Evolutionary conservation across 2,329 filamentous ascomycete species (phyloP), one percentile per base, ranked within the genome.

Genomic region (Tolypocladium sp.): DNA sequence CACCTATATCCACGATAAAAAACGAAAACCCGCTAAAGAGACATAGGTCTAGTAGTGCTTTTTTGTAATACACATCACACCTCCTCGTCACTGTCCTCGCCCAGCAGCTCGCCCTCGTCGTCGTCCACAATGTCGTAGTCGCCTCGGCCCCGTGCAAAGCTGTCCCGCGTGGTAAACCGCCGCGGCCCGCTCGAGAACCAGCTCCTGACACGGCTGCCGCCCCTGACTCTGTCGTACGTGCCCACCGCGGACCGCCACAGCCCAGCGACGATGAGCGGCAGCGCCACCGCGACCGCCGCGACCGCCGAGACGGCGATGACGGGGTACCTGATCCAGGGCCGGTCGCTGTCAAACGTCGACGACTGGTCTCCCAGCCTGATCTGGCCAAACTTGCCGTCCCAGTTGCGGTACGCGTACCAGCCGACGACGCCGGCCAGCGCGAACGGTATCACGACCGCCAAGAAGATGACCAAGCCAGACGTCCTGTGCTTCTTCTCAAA

Each of bases 51-150:
- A 52, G 30, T 52, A 33, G 30, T 35, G 15, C 49, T 35, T 20
- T 41, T 41, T 35, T 35, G 49, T 35, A 37, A 37, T 22, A 53
- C 30, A 37, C 51, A 25, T 72, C 63, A 77, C 44, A 88, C 89
- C 62, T 97, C 93, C 69, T 97, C 92, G 64, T 97, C 93, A 65
- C 91, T 92, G 61, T 96, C 92, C 65, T 97, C 93, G 1, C 94
- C 94, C 41, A 99, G 76, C 65, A 99, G 77, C 77, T 97, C 93
- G 55, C 93, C 93, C 72, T 97, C 94, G 70, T 97, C 94, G 56
- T 94, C 90, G 67, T 96, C 92, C 57, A 96, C 91, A 67, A 88
- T 82, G 20, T 87, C 85, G 72, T 97, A 97, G 72, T 96, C 91
- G n/a, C 89, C 88, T 59, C 90, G 83, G 1, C 91, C 89, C 59